Evolutionary conservation across 2,329 filamentous ascomycete genomes (phyloP).

Genomic region (Thielaviopsis cerberus): DNA sequence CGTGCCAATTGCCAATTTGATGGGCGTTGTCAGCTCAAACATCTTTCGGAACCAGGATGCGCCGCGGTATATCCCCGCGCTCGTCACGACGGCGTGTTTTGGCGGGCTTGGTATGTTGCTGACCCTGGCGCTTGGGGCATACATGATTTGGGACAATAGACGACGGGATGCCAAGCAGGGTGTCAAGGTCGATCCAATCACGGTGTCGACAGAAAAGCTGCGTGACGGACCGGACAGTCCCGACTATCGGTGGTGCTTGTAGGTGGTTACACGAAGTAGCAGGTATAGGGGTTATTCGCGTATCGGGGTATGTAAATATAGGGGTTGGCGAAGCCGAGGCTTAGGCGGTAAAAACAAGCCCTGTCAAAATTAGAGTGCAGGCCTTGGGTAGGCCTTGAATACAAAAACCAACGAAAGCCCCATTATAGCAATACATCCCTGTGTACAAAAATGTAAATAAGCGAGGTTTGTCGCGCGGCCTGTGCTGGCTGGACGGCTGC

Average conservation of each 20-base stretch:
- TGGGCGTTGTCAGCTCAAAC: constrained; percentile 52
- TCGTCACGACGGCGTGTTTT: constrained; percentile 47
- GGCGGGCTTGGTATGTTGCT: constrained; percentile 40
- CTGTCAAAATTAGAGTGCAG: too few species aligned
- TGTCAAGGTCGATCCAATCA: constrained; percentile 24
- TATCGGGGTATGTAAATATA: too few species aligned
- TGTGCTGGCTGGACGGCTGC: too few species aligned
- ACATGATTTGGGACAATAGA: constrained; percentile 39
- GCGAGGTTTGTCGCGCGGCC: background rate
- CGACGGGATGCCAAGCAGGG: constrained; percentile 36
- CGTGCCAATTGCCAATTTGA: constrained; percentile 58
- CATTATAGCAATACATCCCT: too few species aligned
- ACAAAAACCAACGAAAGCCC: too few species aligned
- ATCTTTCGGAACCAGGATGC: constrained; percentile 47
- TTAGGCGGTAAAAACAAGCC: too few species aligned
- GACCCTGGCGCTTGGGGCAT: constrained; percentile 35
- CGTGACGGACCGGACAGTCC: constrained; percentile 27
- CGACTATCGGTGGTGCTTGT: constrained; percentile 34
- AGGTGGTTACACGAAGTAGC: constrained; percentile 1
- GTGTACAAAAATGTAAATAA: too few species aligned
- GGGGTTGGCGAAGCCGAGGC: too few species aligned
- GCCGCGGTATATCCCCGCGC: constrained; percentile 46
- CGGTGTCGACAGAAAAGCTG: constrained; percentile 32
- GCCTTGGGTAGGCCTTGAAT: too few species aligned
- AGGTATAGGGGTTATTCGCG: too few species aligned